Evolutionary conservation across 2,329 filamentous ascomycete genomes (phyloP).

Genomic region (Dactylellina sp.): DNA sequence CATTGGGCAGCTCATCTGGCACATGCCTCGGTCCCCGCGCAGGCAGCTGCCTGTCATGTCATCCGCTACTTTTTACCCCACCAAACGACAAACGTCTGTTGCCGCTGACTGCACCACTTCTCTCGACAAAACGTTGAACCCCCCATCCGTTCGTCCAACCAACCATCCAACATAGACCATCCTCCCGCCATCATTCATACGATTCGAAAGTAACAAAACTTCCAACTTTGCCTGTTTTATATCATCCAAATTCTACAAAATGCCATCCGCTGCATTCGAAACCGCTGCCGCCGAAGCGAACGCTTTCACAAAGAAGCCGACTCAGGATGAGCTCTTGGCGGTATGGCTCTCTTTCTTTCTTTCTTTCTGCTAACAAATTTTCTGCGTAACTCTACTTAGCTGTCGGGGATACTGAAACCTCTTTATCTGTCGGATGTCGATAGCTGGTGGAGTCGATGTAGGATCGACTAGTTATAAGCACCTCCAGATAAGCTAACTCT

Average conservation of each 20-base stretch:
- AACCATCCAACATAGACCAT: neutral
- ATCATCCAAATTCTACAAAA: slow-evolving; percentile 8
- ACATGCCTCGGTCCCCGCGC: neutral
- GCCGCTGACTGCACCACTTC: no score
- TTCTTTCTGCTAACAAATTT: no score
- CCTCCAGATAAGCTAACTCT: neutral
- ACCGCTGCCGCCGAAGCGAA: slow-evolving; percentile 28
- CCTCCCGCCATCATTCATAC: neutral
- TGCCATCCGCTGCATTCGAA: slow-evolving; percentile 46
- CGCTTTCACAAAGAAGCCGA: slow-evolving; percentile 41
- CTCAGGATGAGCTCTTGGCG: slow-evolving; percentile 33
- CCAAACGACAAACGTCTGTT: neutral
- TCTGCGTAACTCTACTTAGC: no score
- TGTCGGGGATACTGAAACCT: no score
- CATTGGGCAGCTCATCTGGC: no score
- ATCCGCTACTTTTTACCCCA: slow-evolving; percentile 3
- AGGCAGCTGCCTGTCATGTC: neutral
- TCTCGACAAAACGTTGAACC: slow-evolving; percentile 21
- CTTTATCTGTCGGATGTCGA: no score
- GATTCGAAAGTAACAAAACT: neutral
- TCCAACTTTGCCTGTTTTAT: neutral
- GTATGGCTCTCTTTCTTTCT: slow-evolving; percentile 7
- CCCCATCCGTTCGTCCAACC: neutral
- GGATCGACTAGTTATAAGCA: no score
- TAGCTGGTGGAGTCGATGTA: no score